These are phyloP conservation scores for Candida mattraensis DNA, from an alignment of 805 yeast species.

Conservation along the genomic window DNA sequence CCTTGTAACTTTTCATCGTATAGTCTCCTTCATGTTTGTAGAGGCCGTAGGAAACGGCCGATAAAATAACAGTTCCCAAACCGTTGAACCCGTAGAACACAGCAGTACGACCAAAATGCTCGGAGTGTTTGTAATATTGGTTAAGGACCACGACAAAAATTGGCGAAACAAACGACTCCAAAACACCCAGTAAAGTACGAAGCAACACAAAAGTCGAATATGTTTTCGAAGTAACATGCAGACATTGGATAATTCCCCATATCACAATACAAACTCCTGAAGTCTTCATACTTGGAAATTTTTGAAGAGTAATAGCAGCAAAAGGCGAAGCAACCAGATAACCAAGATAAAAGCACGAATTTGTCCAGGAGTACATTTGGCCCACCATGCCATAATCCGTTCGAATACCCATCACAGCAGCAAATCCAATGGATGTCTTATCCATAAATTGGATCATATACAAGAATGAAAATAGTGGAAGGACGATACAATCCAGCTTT, in stretches of 20 bases:
- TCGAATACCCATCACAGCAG: conserved; percentile 46
- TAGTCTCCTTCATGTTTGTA: conserved; percentile 30
- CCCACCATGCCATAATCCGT: conserved; percentile 49
- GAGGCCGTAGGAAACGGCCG: conserved; percentile 34
- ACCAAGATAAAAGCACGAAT: conserved; percentile 52
- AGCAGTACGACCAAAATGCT: conserved; percentile 43
- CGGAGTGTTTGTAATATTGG: conserved; percentile 49
- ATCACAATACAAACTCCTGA: conserved; percentile 34
- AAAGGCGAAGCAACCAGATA: conserved; percentile 43
- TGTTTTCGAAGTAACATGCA: conserved; percentile 42
- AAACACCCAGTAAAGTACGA: conserved; percentile 48
- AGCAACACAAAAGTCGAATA: conserved; percentile 43
- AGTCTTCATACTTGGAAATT: conserved; percentile 40
- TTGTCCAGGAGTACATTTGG: conserved; percentile 46
- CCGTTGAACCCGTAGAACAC: conserved; percentile 40
- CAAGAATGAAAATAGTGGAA: conserved; percentile 23
- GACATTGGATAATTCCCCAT: conserved; percentile 45
- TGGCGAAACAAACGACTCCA: conserved; percentile 57
- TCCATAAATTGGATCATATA: conserved; percentile 26
- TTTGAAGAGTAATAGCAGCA: conserved; percentile 42
- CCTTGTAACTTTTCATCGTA: conserved; percentile 44
- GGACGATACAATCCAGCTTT: conserved; percentile 21
- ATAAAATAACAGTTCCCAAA: conserved; percentile 49
- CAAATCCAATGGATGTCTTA: conserved; percentile 25
- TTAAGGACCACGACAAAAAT: conserved; percentile 51